A percentile compares a stretch with the other conserved stretches of the same genome.
These are phyloP conservation scores for Pseudocercospora cruenta DNA, from an alignment of 2,329 filamentous ascomycete genomes.

Conservation along the genomic window DNA sequence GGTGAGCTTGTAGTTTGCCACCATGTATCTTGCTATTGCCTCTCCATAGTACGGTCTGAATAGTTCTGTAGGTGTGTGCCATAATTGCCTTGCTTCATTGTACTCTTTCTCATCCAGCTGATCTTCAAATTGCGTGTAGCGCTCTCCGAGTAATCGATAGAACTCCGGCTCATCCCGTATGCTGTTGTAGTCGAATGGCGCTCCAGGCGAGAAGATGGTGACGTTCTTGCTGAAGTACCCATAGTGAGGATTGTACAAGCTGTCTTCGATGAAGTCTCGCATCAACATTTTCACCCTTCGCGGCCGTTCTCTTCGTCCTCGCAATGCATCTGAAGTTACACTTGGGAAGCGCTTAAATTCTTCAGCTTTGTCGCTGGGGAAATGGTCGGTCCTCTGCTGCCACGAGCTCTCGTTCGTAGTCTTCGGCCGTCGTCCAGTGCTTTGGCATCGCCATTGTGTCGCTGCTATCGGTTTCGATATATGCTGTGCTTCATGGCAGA, in stretches of 20 bases:
- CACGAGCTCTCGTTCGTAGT: constrained; percentile 70
- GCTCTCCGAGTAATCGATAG: constrained; percentile 71
- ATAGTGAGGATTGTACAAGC: constrained; percentile 51
- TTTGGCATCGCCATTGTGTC: constrained; percentile 30
- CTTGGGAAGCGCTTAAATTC: constrained; percentile 83
- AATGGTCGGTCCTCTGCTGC: constrained; percentile 79
- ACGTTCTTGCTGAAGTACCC: constrained; percentile 42
- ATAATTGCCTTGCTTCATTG: constrained; percentile 82
- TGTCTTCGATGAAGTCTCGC: constrained; percentile 90
- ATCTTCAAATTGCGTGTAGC: constrained; percentile 91
- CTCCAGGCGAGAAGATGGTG: constrained; percentile 79
- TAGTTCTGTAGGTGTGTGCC: constrained; percentile 97
- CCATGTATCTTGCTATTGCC: constrained; percentile 91
- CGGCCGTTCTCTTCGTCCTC: constrained; percentile 73
- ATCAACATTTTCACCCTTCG: constrained; percentile 93
- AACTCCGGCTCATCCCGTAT: constrained; percentile 87
- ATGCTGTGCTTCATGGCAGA: constrained; percentile 49
- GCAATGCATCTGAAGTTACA: constrained; percentile 80
- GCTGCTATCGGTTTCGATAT: constrained; percentile 54
- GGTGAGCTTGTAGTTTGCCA: constrained; percentile 93
- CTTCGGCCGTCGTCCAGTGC: constrained; percentile 34
- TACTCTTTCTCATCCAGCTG: constrained; percentile 72
- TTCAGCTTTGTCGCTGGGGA: constrained; percentile 74
- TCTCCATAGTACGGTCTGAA: constrained; percentile 97
- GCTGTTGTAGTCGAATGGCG: constrained; percentile 83